Base-by-base conservation (phyloP, 2,329 filamentous ascomycete genomes). In the Sporothrix variecibatus region DNA sequence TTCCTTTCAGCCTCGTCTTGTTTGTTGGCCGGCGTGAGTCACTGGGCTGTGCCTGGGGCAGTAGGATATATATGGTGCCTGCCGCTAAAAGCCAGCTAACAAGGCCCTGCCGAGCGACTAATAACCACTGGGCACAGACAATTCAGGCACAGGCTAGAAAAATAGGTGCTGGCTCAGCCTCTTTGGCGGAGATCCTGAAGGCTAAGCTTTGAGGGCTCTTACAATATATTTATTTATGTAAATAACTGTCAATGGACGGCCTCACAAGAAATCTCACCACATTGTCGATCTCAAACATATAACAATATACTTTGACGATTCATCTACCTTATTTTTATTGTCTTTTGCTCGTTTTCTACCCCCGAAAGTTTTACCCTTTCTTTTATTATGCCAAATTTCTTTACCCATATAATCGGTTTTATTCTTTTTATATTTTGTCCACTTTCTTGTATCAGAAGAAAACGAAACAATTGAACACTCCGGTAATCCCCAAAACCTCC, bases 1-100 rank as follows among this genome's bases (percentile, higher is more conserved):
- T 12, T 49, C 6, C 56, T 60, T 28, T 34, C 56, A 60, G 31
- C 31, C 58, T 62, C 23, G 62, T 34, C 8, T 8, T 23, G 62
- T 12, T 28, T 67, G 8, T 11, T 26, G 62, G 62, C 62, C 62
- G 38, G 62, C 62, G 34, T 67, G 62, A 67, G 62, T 67, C 62
- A 67, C 62, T 28, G 6, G 38, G 62, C 38, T 67, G 38, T 28
- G 38, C 23, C 15, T 3, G 28, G 28, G 56, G 28, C 56, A 23
- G 20, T 11, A 28, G 49, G 43, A 17, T 3, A 17, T 49, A 20
- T 15, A 5, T 20, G 15, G 43, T 58, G 53, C 53, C 56, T 31
- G 26, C 28, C 56, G 12, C 56, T 60, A 60, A 43, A 17, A 17
- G 11, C 34, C n/a, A 26, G 11, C 9, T 20, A 64, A 26, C 60